These are phyloP conservation scores for Claviceps sp. DNA, from an alignment of 2,329 filamentous ascomycete species.

Conservation along the genomic window DNA sequence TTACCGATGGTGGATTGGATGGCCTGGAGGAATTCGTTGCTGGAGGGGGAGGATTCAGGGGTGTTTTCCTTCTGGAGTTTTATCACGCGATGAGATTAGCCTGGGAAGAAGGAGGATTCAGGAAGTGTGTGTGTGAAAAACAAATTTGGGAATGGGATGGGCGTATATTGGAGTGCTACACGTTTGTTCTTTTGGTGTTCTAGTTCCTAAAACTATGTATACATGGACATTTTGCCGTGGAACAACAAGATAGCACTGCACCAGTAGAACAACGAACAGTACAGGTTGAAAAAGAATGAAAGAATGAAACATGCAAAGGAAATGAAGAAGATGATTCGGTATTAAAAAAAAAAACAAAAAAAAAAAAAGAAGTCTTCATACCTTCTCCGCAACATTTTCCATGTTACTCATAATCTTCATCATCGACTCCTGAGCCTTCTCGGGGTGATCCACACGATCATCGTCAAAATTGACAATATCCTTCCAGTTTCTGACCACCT, in stretches of 20 bases:
- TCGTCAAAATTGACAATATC: constrained; percentile 80
- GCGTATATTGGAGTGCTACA: background rate
- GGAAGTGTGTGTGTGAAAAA: too few relatives aligned
- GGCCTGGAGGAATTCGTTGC: constrained; percentile 55
- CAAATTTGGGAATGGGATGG: too few relatives aligned
- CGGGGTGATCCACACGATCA: constrained; percentile 74
- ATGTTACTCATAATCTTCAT: constrained; percentile 72
- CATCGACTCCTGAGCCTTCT: constrained; percentile 61
- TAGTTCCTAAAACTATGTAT: constrained; percentile 8
- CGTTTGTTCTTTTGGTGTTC: constrained; percentile 5
- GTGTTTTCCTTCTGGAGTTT: background rate
- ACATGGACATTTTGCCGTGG: constrained; percentile 6
- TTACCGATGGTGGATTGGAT: constrained; percentile 66
- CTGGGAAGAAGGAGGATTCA: too few relatives aligned
- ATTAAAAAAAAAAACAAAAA: background rate
- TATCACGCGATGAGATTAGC: too few relatives aligned
- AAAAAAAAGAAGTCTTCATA: constrained; percentile 30
- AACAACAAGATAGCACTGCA: background rate
- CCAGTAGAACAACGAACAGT: constrained; percentile 1
- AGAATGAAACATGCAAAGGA: background rate
- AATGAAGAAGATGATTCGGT: background rate
- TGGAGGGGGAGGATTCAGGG: constrained; percentile 18
- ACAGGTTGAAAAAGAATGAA: constrained; percentile 5
- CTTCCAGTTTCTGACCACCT: constrained; percentile 61
- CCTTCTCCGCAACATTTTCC: constrained; percentile 57